phyloP scores from a whole-genome alignment of 352 stramenopile species.

The Pythium aristosporum region DNA sequence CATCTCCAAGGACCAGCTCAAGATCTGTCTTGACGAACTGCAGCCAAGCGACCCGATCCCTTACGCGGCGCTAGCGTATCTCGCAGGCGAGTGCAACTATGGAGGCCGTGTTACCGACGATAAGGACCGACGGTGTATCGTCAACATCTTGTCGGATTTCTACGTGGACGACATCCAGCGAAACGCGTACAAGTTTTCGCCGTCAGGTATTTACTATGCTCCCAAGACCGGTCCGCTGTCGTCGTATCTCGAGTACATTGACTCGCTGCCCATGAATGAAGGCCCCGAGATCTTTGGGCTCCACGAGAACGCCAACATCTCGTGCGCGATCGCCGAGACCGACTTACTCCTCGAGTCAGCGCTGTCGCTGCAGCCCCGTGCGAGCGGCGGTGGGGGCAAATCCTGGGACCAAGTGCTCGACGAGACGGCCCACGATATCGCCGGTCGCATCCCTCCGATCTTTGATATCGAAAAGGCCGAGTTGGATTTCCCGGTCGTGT shows the following conservation, averaged over 20 bases:
- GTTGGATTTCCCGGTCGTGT: conserved; percentile 80
- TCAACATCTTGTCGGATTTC: conserved; percentile 86
- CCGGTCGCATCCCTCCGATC: conserved; percentile 49
- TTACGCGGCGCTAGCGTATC: conserved; percentile 91
- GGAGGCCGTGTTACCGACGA: conserved; percentile 94
- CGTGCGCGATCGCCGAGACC: conserved; percentile 86
- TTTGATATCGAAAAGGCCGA: conserved; percentile 92
- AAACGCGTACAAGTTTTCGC: conserved; percentile 79
- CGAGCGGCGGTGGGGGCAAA: conserved; percentile 75
- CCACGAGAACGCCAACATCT: conserved; percentile 88
- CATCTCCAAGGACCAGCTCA: conserved; percentile 86
- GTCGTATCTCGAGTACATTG: conserved; percentile 76
- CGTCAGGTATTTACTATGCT: conserved; percentile 82
- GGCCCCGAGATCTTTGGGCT: conserved; percentile 84
- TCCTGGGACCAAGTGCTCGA: conserved; percentile 89
- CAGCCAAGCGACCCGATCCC: conserved; percentile 65
- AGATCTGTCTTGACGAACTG: conserved; percentile 80
- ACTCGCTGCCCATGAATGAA: conserved; percentile 83
- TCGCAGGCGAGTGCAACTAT: conserved; percentile 95
- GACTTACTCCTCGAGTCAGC: conserved; percentile 87
- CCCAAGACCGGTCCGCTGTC: conserved; percentile 46
- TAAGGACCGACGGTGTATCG: conserved; percentile 89
- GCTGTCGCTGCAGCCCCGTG: conserved; percentile 88
- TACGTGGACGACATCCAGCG: conserved; percentile 76
- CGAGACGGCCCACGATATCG: conserved; percentile 89